Percentiles rank a stretch among this genome's conserved stretches.
phyloP scores from a whole-genome alignment of 768 basidiomycete species.

The Auricularia sp. region DNA sequence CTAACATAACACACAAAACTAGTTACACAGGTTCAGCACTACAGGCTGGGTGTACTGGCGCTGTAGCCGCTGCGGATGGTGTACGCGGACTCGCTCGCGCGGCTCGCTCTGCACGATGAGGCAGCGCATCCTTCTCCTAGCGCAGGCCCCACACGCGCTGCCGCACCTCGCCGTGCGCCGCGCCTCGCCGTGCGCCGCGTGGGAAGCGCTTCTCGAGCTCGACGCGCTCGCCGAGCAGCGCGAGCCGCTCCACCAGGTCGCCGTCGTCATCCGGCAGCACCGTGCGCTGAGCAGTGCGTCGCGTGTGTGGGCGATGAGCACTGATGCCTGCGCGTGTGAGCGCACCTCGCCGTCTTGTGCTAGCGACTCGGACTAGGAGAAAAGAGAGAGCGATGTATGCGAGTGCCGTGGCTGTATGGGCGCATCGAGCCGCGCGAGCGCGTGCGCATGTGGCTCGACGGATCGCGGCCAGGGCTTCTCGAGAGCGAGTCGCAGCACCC shows the following conservation, averaged over 20 bases:
- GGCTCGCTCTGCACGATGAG: background rate
- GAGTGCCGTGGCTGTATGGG: background rate
- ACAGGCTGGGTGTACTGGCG: background rate
- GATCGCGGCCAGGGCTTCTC: background rate
- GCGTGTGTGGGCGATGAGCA: constrained; percentile 64
- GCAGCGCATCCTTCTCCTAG: constrained; percentile 12
- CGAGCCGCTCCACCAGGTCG: constrained; percentile 66
- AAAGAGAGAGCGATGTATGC: constrained; percentile 1
- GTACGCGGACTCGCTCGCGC: background rate
- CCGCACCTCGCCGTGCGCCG: constrained; percentile 6
- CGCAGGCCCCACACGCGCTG: constrained; percentile 8
- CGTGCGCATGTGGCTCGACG: background rate
- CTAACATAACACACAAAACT: no score
- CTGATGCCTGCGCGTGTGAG: constrained; percentile 67
- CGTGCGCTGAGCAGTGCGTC: constrained; percentile 44
- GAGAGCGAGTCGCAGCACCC: no score
- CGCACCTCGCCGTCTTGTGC: constrained; percentile 43
- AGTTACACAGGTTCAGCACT: no score
- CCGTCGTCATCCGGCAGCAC: constrained; percentile 37
- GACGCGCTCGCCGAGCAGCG: constrained; percentile 82
- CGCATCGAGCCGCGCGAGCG: background rate
- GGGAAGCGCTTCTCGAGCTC: constrained; percentile 60
- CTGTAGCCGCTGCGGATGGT: background rate
- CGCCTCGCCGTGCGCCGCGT: constrained; percentile 38
- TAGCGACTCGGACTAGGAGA: background rate